These are phyloP conservation scores for Raphanus sativus DNA, from an alignment of 345 rosid species.

Conservation along the genomic window DNA sequence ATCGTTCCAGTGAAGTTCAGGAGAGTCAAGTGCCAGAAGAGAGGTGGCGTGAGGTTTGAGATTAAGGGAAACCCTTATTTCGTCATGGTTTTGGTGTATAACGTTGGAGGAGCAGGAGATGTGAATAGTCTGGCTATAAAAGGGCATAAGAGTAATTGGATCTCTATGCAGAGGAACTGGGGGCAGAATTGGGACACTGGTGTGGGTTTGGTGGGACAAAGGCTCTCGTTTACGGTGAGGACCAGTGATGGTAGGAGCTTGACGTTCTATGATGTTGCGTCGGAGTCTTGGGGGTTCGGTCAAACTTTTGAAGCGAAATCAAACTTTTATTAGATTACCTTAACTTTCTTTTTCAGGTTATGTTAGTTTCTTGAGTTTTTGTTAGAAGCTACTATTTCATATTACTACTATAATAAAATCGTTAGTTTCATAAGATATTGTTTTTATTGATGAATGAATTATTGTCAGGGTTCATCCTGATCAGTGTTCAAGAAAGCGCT, in stretches of 20 bases:
- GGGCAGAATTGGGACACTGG: constrained; percentile 55
- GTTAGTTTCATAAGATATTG: not conserved
- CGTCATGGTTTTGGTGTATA: constrained; percentile 36
- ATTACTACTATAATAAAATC: not conserved
- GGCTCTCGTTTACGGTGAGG: constrained; percentile 47
- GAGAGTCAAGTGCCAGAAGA: constrained; percentile 24
- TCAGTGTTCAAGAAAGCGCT: too few species aligned
- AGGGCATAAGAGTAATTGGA: constrained; percentile 47
- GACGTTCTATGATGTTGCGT: constrained; percentile 39
- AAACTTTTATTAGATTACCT: constrained; percentile 46
- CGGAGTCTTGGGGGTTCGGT: constrained; percentile 47
- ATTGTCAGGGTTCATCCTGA: too few species aligned
- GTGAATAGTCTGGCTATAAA: constrained; percentile 35
- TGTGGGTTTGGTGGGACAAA: constrained; percentile 37
- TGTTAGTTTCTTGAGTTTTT: not conserved
- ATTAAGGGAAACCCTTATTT: constrained; percentile 34
- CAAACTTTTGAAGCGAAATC: not conserved
- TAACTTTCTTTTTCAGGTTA: not conserved
- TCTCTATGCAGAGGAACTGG: constrained; percentile 55
- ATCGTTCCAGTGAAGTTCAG: constrained; percentile 38
- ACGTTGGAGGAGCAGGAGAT: constrained; percentile 66
- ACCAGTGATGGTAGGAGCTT: constrained; percentile 43
- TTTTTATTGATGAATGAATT: not conserved
- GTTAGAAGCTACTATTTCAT: not conserved
- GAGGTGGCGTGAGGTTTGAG: constrained; percentile 38